phyloP scores from a whole-genome alignment of 1,139 yeast species.

The Geotrichum aggregatum region DNA sequence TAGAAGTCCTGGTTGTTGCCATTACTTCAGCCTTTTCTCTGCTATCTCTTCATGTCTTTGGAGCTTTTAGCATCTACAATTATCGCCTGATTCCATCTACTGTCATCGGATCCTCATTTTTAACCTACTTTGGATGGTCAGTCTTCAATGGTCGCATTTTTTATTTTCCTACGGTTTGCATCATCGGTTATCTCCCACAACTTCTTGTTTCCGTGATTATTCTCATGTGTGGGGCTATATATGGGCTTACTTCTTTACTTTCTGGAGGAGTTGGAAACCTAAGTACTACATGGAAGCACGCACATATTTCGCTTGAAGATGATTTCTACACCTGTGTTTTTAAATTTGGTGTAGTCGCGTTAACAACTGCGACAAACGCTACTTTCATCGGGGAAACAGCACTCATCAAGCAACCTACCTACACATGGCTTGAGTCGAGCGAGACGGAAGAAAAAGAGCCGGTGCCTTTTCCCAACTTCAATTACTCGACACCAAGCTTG shows the following conservation, averaged over 20 bases:
- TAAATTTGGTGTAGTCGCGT: constrained; percentile 58
- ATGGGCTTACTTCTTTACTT: constrained; percentile 52
- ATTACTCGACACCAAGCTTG: neutral
- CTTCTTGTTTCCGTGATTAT: constrained; percentile 50
- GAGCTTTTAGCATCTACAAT: constrained; percentile 48
- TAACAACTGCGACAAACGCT: constrained; percentile 62
- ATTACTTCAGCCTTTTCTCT: constrained; percentile 54
- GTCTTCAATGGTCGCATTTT: constrained; percentile 42
- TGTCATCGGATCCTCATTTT: constrained; percentile 49
- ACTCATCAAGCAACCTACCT: constrained; percentile 45
- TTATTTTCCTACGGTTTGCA: constrained; percentile 53
- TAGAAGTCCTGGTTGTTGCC: constrained; percentile 51
- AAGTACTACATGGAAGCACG: constrained; percentile 34
- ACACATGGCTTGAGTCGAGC: constrained; percentile 57
- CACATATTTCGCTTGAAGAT: constrained; percentile 46
- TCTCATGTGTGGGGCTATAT: constrained; percentile 49
- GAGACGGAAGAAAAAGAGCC: constrained; percentile 1
- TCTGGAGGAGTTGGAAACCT: constrained; percentile 52
- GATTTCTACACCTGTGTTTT: constrained; percentile 63
- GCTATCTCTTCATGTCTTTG: constrained; percentile 55
- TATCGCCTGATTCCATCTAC: constrained; percentile 62
- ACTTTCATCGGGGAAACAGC: constrained; percentile 61
- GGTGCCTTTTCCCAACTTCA: neutral
- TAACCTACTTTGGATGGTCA: constrained; percentile 45
- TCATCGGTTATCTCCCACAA: constrained; percentile 60